phyloP scores from a whole-genome alignment of 2,329 filamentous ascomycete species.

The Huntiella bhutanensis region DNA sequence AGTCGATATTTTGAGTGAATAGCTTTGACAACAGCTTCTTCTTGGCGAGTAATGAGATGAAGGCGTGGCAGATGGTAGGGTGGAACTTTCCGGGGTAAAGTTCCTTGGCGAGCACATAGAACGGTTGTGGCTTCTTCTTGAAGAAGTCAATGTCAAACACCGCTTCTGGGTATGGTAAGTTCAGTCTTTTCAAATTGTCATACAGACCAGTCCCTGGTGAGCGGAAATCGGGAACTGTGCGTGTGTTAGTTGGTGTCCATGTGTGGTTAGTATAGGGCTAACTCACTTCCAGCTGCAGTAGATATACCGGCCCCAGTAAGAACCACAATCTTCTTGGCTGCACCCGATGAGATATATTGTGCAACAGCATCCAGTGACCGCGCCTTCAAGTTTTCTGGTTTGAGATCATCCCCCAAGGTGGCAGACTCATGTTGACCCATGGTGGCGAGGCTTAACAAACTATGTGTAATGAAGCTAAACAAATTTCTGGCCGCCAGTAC shows the following conservation, averaged over 20 bases:
- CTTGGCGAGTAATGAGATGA: conserved; percentile 62
- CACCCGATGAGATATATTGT: conserved; percentile 55
- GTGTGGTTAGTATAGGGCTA: background rate
- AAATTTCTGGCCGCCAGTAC: background rate
- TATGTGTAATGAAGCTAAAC: background rate
- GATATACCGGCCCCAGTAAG: conserved; percentile 85
- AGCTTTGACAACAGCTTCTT: conserved; percentile 67
- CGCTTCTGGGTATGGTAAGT: conserved; percentile 76
- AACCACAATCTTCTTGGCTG: conserved; percentile 56
- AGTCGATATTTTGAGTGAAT: conserved; percentile 98
- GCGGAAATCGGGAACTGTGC: conserved; percentile 73
- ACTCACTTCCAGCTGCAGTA: conserved; percentile 45
- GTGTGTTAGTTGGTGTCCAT: conserved; percentile 14
- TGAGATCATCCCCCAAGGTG: conserved; percentile 39
- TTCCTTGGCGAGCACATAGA: conserved; percentile 82
- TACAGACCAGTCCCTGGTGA: conserved; percentile 88
- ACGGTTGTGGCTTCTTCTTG: conserved; percentile 62
- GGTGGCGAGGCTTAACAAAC: background rate
- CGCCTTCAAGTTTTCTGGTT: conserved; percentile 44
- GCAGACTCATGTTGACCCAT: conserved; percentile 80
- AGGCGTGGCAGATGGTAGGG: conserved; percentile 78
- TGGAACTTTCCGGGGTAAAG: conserved; percentile 78
- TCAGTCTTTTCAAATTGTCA: conserved; percentile 68
- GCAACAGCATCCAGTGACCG: conserved; percentile 58
- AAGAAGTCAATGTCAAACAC: conserved; percentile 93